phyloP scores from a whole-genome alignment of 2,329 filamentous ascomycete genomes.

The Colletotrichum sp. region DNA sequence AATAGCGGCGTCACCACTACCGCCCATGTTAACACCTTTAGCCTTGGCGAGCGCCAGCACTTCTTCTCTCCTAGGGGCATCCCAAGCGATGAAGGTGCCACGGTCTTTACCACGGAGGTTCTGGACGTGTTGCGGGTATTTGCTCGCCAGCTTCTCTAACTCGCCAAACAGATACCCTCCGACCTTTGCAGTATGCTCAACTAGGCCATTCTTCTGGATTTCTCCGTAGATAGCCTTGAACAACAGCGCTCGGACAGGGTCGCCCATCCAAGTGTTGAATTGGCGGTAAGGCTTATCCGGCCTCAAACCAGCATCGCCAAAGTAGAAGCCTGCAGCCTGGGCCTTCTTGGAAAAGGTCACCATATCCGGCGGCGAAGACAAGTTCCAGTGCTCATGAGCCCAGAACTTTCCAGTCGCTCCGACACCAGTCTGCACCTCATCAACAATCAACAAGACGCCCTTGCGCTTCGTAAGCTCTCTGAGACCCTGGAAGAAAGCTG shows the following conservation, averaged over 20 bases:
- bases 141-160: constrained; percentile 68
- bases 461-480: constrained; percentile 79
- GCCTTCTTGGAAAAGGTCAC: constrained; percentile 97
- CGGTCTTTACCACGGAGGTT: constrained; percentile 87
- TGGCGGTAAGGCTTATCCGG: constrained; percentile 95
- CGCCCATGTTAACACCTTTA: constrained; percentile 86
- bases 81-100: constrained; percentile 93
- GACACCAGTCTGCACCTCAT: constrained; percentile 93
- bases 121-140: constrained; percentile 78
- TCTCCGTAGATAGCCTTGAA: constrained; percentile 88
- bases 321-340: constrained; percentile 93
- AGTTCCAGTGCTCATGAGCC: constrained; percentile 95
- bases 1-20: constrained; percentile 76
- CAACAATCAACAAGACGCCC: constrained; percentile 84
- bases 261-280: constrained; percentile 98
- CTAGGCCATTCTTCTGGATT: constrained; percentile 75
- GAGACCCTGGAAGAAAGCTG: constrained; percentile 84
- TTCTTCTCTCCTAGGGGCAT: constrained; percentile 79
- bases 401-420: constrained; percentile 94
- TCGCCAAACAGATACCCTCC: constrained; percentile 80
- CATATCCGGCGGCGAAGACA: constrained; percentile 82
- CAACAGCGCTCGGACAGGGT: constrained; percentile 84
- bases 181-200: constrained; percentile 76
- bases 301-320: constrained; percentile 76
- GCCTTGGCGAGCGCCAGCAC: constrained; percentile 81